A percentile compares a stretch with the other conserved stretches of the same genome.
Conservation (phyloP, 1,284 basidiomycete genomes). For the Trametes polyzona region DNA sequence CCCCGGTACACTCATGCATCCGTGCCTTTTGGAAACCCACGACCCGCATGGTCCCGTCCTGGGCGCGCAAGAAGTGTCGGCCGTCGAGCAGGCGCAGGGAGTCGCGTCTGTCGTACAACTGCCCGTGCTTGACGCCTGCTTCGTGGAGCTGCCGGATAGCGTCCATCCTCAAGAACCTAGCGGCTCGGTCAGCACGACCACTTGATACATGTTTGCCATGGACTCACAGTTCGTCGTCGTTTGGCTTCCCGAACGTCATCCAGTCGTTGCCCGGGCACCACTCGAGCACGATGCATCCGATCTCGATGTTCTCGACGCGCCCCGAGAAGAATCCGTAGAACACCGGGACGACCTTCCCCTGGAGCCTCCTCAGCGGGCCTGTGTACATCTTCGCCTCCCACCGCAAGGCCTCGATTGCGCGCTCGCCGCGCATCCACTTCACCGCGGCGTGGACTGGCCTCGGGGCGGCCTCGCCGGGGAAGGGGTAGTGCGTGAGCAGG, state of each 20-base stretch:
- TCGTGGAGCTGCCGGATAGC: conserved; percentile 40
- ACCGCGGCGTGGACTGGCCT: conserved; percentile 19
- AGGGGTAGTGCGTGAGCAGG: conserved; percentile 11
- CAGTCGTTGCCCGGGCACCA: conserved; percentile 34
- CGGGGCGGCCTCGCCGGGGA: neutral
- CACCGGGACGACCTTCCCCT: conserved; percentile 20
- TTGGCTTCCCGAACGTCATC: conserved; percentile 5
- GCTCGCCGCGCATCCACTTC: conserved; percentile 27
- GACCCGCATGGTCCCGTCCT: conserved; percentile 37
- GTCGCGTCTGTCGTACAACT: conserved; percentile 35
- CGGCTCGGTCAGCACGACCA: conserved; percentile 16
- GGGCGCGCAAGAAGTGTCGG: conserved; percentile 37
- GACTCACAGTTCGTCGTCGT: conserved; percentile 19
- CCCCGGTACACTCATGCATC: conserved; percentile 8
- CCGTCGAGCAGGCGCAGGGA: conserved; percentile 34
- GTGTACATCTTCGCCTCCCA: conserved; percentile 24
- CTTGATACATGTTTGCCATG: too few relatives aligned
- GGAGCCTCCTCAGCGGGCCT: conserved; percentile 12
- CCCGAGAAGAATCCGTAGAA: conserved; percentile 24
- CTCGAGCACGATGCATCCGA: conserved; percentile 44
- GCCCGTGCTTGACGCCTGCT: conserved; percentile 41
- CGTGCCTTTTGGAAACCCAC: conserved; percentile 37
- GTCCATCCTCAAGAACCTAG: conserved; percentile 32
- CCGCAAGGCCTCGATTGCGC: conserved; percentile 36
- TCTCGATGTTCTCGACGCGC: conserved; percentile 9